Base-by-base conservation (phyloP, 257 asterid genomes). In the Rehmannia glutinosa region DNA sequence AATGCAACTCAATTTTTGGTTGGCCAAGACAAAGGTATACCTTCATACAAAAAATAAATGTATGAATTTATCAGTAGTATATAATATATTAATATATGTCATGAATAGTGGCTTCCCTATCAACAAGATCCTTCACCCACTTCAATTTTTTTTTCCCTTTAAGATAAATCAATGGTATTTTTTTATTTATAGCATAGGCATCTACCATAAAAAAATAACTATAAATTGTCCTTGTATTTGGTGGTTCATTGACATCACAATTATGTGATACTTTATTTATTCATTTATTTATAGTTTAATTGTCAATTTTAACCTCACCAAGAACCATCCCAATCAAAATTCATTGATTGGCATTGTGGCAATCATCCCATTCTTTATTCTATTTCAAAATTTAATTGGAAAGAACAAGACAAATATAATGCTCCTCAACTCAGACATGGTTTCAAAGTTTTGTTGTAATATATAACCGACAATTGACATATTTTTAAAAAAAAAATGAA, bases 291-390 rank as follows among this genome's bases (percentile, higher is more conserved):
- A 6, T 53, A 64, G 69, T 35, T 73, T 77, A 42, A 23, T 63
- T 24, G 78, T 68, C 78, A 19, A 56, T 77, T 15, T 72, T 78
- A 50, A 49, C 55, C 65, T 51, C 74, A 70, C 74, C 83, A 78
- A 78, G 19, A 78, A 70, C 72, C 69, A 69, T 74, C 74, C 64
- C 30, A 32, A 55, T 72, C 81, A n/a, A 62, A 59, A 11, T 41
- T 35, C 38, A 36, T 41, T 47, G 60, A 17, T 33, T n/a, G n/a
- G n/a, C n/a, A n/a, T n/a, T n/a, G n/a, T n/a, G n/a, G n/a, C n/a
- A n/a, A n/a, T n/a, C n/a, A n/a, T n/a, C n/a, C n/a, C n/a, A n/a
- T 17, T 64, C 25, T 55, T 21, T 27, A 46, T 10, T n/a, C n/a
- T n/a, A n/a, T 42, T 61, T 41, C 4, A 9, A 41, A 12, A 9